Base-by-base conservation (phyloP, 495 filamentous ascomycete species). In the Xylona heveae region DNA sequence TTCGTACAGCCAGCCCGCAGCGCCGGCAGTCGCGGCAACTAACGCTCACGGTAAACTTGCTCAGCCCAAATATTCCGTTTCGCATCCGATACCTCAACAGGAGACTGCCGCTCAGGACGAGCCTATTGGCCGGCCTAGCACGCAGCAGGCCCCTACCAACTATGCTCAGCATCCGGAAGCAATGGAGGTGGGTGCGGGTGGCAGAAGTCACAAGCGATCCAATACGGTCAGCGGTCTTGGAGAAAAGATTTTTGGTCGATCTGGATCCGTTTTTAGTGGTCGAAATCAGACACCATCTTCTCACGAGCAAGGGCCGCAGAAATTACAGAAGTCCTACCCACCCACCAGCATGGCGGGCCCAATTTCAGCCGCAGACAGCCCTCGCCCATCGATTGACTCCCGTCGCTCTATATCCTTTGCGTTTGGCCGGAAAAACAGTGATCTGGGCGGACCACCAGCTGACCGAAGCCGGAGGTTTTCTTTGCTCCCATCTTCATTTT, bases 21-120 rank as follows among this genome's bases (percentile, higher is more conserved):
- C 79, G 34, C 83, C 88, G 19, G 74, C 78, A 38, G 69, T 94
- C 41, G 82, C 80, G 33, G 72, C 75, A 47, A 84, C 82, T 24
- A 93, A 90, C 58, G 85, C 71, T 22, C 76, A 93, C 53, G 88
- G 81, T 38, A 75, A 76, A 41, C 75, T 97, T 37, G 71, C 83
- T 35, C 84, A 91, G 49, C 88, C 88, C 23, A 73, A 65, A 40
- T 91, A 91, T 43, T 64, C 65, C 17, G 81, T 88, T 25, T 78
- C 79, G 13, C 59, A 58, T 32, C 74, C 79, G 13, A 68, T 78
- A 19, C 59, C 65, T 12, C 67, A 75, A 36, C 53, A 66, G 23
- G 54, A 50, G 19, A 48, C 45, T 25, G 43, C 53, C 38, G 13
- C 26, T 34, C 12, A 18, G 24, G 54, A 58, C 23, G 29, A 41